These are phyloP conservation scores for Eucalyptus leucophloia DNA, from an alignment of 345 rosid species.

Conservation along the genomic window DNA sequence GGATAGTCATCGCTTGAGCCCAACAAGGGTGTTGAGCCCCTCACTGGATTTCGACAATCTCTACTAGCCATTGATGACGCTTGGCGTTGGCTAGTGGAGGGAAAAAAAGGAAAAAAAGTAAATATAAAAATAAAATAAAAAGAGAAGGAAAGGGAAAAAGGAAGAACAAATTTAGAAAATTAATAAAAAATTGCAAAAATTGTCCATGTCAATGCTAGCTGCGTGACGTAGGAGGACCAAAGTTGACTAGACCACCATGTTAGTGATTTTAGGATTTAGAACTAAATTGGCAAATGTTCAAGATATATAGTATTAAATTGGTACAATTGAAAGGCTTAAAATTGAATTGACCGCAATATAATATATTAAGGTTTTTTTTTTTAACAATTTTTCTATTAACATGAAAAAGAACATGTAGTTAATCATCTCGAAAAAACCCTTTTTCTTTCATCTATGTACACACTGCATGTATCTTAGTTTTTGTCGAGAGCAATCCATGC, in stretches of 20 bases:
- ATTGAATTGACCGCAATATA: background rate
- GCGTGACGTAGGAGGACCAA: background rate
- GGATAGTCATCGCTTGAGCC: background rate
- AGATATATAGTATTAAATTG: background rate
- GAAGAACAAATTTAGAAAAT: background rate
- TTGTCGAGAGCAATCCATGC: background rate
- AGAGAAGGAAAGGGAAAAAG: background rate
- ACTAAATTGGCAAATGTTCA: background rate
- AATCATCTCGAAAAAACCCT: background rate
- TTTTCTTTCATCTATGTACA: background rate
- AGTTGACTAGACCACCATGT: background rate
- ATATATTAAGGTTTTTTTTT: background rate
- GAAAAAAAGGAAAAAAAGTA: background rate
- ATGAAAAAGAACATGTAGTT: background rate
- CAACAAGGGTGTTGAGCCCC: background rate
- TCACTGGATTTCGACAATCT: background rate
- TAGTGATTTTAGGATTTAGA: background rate
- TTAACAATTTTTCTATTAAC: background rate
- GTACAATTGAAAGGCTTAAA: background rate
- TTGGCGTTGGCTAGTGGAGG: fast-evolving
- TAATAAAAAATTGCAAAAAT: background rate
- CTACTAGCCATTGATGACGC: background rate
- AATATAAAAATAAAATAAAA: background rate
- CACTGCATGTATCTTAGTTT: background rate
- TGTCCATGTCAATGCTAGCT: background rate